phyloP scores from a whole-genome alignment of 495 filamentous ascomycete genomes.

The Neohortaea acidophila region DNA sequence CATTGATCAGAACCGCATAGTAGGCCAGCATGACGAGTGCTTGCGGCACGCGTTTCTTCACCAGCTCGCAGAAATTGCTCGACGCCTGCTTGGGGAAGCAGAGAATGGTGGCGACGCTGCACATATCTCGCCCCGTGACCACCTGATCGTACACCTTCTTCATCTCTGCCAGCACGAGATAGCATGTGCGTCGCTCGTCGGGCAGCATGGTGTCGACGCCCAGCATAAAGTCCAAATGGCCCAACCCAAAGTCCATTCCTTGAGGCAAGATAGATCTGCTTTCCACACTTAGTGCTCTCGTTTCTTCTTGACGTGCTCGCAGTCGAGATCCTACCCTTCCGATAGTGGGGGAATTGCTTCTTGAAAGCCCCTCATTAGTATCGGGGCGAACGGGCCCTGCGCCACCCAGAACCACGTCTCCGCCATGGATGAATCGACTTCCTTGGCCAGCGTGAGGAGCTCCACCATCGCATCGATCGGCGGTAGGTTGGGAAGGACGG shows the following conservation, averaged over 20 bases:
- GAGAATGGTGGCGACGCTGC: conserved; percentile 12
- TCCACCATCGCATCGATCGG: conserved; percentile 16
- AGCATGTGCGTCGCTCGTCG: conserved; percentile 9
- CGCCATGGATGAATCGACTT: conserved; percentile 7
- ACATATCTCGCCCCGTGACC: not conserved
- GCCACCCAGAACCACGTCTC: conserved; percentile 17
- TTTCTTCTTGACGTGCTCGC: no score
- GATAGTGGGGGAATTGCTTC: conserved; percentile 3
- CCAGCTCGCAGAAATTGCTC: conserved; percentile 8
- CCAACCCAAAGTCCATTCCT: conserved; percentile 17
- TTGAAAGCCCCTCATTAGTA: conserved; percentile 7
- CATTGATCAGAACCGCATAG: conserved; percentile 13
- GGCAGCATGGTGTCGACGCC: conserved; percentile 12
- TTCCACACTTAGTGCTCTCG: no score
- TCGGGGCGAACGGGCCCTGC: conserved; percentile 14
- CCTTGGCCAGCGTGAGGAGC: conserved; percentile 16
- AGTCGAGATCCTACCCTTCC: conserved; percentile 3
- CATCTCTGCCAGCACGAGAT: conserved; percentile 13
- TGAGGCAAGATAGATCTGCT: conserved; percentile 4
- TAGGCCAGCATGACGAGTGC: conserved; percentile 15
- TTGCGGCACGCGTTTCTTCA: conserved; percentile 13
- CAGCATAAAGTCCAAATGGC: conserved; percentile 15
- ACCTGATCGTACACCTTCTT: conserved; percentile 12
- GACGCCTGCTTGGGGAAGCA: conserved; percentile 17
- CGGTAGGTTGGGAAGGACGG: conserved; percentile 11